Base-by-base conservation (phyloP, 371 early-diverging fungal species). In the Lichtheimia ramosa region DNA sequence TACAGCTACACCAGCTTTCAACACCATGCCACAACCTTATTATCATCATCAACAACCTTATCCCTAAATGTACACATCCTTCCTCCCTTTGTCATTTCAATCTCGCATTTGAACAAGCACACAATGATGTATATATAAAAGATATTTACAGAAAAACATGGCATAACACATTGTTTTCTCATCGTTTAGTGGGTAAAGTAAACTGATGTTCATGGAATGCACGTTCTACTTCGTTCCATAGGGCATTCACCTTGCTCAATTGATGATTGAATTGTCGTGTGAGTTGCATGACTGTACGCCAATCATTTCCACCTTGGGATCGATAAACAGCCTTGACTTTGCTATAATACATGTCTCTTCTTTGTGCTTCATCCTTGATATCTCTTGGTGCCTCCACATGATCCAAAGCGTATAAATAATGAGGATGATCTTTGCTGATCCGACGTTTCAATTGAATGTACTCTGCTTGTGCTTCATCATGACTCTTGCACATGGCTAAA, bases 221-320 rank as follows among this genome's bases (percentile, higher is more conserved):
- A 15, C 54, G 42, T 20, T 58, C 64, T 3, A 64, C 51, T 18
- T 58, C 55, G 27, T 59, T 50, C 64, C 64, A 64, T 12, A 64
- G 42, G 21, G 50, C 48, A 42, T 64, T 55, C 18, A 64, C 50
- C 20, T 64, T 64, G 14, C 48, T 34, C 18, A 59, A 50, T 25
- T 25, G 23, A 28, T 40, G 34, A 43, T 64, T 58, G 46, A 64
- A 64, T 34, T 53, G 54, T 20, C 64, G 28, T 8, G 59, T 48
- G 15, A 64, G 54, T 15, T 34, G 59, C 16, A 64, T 41, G 3
- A 59, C 53, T 6, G 39, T 39, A 14, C 59, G 59, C 64, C 64
- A 64, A n/a, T 64, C 42, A 16, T 43, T 59, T n/a, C 64, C 64
- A 12, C 64, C 64, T 7, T 55, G 53, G n/a, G 54, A 43, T 39